Conservation (phyloP, 805 yeast genomes). For the Spathaspora sp. region DNA sequence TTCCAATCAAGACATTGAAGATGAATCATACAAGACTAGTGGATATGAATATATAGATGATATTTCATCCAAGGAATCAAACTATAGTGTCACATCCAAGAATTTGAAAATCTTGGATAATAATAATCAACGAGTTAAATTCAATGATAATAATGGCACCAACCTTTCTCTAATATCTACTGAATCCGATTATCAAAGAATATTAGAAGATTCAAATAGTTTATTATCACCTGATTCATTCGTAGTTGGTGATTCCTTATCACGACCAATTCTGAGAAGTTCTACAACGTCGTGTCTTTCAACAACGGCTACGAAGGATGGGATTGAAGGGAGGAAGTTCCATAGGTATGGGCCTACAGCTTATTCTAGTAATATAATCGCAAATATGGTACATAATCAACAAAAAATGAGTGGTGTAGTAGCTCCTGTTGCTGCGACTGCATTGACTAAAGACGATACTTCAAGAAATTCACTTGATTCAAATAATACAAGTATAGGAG, state of each 20-base stretch:
- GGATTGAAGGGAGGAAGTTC: conserved; percentile 60
- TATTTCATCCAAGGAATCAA: conserved; percentile 8
- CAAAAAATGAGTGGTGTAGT: neutral
- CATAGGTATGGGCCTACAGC: conserved; percentile 42
- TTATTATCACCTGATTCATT: conserved; percentile 3
- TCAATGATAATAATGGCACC: conserved; percentile 10
- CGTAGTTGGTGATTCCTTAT: conserved; percentile 21
- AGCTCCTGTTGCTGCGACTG: no score
- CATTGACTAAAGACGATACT: neutral
- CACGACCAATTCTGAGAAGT: conserved; percentile 59
- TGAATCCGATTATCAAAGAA: conserved; percentile 21
- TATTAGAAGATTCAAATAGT: neutral
- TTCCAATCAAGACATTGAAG: neutral
- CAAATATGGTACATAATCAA: conserved; percentile 22
- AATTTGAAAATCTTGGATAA: conserved; percentile 13
- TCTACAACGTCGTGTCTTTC: conserved; percentile 67
- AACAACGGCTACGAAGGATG: conserved; percentile 72
- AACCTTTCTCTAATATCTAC: conserved; percentile 24
- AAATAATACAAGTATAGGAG: neutral
- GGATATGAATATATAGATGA: conserved; percentile 13
- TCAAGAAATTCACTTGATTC: neutral
- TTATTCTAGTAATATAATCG: conserved; percentile 28
- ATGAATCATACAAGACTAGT: neutral
- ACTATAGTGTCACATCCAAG: conserved; percentile 14
- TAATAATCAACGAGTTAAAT: neutral